phyloP scores from a whole-genome alignment of 768 basidiomycete species.

The Lactarius hatsudake region DNA sequence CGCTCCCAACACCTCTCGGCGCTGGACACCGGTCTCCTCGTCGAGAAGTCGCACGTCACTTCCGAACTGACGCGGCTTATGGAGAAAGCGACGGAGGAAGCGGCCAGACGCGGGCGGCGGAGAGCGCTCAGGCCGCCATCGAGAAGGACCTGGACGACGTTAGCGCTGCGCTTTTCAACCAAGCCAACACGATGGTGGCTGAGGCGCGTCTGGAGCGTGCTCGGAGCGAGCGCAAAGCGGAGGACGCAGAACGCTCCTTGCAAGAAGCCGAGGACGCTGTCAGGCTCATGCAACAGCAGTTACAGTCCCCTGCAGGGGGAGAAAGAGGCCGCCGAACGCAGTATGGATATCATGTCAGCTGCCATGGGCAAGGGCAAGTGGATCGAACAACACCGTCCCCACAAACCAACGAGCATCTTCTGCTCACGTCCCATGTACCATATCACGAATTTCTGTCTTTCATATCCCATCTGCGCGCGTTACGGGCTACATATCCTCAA shows the following conservation, averaged over 20 bases:
- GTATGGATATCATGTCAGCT: conserved; percentile 47
- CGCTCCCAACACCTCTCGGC: conserved; percentile 85
- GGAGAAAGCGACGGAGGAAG: conserved; percentile 94
- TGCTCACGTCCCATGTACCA: conserved; percentile 68
- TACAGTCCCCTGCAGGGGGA: conserved; percentile 73
- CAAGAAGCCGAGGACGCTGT: conserved; percentile 86
- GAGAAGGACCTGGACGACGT: conserved; percentile 95
- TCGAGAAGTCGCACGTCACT: conserved; percentile 89
- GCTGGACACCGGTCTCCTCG: conserved; percentile 85
- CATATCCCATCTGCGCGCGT: conserved; percentile 66
- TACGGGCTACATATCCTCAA: conserved; percentile 59
- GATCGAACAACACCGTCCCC: conserved; percentile 42
- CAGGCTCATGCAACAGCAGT: conserved; percentile 75
- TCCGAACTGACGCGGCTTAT: conserved; percentile 89
- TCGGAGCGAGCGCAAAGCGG: conserved; percentile 69
- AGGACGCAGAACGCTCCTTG: conserved; percentile 72
- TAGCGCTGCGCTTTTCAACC: conserved; percentile 82
- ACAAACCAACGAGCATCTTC: conserved; percentile 36
- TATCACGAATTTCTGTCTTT: conserved; percentile 82
- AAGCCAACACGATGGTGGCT: conserved; percentile 98
- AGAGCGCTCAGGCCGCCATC: conserved; percentile 74
- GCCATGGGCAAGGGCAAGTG: conserved; percentile 70
- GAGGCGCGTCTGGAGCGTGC: conserved; percentile 73
- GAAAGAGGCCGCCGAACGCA: conserved; percentile 58
- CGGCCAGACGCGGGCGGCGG: conserved; percentile 85